Base-by-base conservation (phyloP, 2,329 filamentous ascomycete genomes). In the Penicillium sp. region DNA sequence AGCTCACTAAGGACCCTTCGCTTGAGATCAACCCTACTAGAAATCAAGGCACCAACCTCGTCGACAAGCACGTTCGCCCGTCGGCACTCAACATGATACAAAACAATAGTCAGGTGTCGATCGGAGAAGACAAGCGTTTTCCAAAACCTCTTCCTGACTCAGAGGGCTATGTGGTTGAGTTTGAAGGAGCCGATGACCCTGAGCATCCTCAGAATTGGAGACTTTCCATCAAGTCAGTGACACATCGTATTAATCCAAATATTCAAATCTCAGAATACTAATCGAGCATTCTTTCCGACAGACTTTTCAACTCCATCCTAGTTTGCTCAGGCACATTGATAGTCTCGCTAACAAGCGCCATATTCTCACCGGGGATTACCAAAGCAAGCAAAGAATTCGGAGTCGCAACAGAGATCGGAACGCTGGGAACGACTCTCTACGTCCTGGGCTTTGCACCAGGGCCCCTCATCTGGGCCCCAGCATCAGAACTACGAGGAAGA, bases 341-440 rank as follows among this genome's bases (percentile, higher is more conserved):
- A 4, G 71, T 78, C 2, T 77, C 81, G 0, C 80, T 83, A 47
- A 76, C 75, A 1, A 73, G 70, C 5, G 86, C 82, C 67, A 84
- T 90, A 61, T 90, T 90, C 72, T 88, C 86, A 1, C 76, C 84
- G 13, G 85, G 85, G 4, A 88, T 84, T 1, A 57, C 60, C 7
- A 62, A 73, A 13, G 79, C 89, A 5, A 81, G 83, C n/a, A 47
- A 55, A 14, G 68, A 76, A 14, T 80, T 81, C 60, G 56, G 72
- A 6, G 74, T 79, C 3, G 68, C 72, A 9, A 63, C 52, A 4
- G 72, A 77, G 56, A 72, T 79, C 3, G 66, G 73, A 2, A 72
- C 68, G 0, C 67, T 80, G 2, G 78, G 78, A 11, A 76, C 78
- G 3, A 74, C 74, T 0, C 64, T 81, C 3, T 76, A 79, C 23